Base-by-base conservation (phyloP, 1,284 basidiomycete genomes). In the Ustilago esculenta region DNA sequence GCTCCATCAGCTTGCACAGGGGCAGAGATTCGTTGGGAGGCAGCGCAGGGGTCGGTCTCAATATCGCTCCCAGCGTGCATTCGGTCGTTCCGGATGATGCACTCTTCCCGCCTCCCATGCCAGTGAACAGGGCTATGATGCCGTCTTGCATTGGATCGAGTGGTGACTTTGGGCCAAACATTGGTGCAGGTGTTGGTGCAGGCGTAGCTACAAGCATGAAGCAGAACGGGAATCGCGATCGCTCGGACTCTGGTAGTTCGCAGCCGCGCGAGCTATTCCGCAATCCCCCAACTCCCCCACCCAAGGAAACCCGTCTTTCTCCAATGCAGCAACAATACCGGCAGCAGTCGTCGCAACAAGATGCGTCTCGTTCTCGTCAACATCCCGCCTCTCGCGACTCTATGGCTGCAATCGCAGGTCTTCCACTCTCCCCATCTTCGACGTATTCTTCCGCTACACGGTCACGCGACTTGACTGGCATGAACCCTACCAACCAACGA, bases 61-160 rank as follows among this genome's bases (percentile, higher is more conserved):
- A 41, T 30, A 24, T 35, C 10, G 68, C 57, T 5, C 46, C 49
- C 3, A 63, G 57, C 24, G 63, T 71, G 12, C 65, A 71, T 44
- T 61, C 63, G 23, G 49, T 67, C 5, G 68, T 71, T 21, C 68
- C 68, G 5, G 68, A 71, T 27, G 64, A 67, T 15, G 68, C 68
- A 17, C 49, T 71, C 15, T 71, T 71, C 45, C 68, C 68, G 27
- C 68, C 68, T 3, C 68, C 68, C 1, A 40, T 53, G 58, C 54
- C 65, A 15, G 17, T 36, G 9, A 54, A 47, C n/a, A 37, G 42
- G 17, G 32, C 37, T 27, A 53, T 58, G 55, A 46, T 63, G 53
- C 43, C 53, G 14, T 14, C 20, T 32, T 12, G n/a, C n/a, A n/a
- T n/a, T n/a, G n/a, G n/a, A n/a, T n/a, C n/a, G n/a, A n/a, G 29